Evolutionary conservation across 345 rosid species (phyloP).

Genomic region (Barbarea vulgaris): DNA sequence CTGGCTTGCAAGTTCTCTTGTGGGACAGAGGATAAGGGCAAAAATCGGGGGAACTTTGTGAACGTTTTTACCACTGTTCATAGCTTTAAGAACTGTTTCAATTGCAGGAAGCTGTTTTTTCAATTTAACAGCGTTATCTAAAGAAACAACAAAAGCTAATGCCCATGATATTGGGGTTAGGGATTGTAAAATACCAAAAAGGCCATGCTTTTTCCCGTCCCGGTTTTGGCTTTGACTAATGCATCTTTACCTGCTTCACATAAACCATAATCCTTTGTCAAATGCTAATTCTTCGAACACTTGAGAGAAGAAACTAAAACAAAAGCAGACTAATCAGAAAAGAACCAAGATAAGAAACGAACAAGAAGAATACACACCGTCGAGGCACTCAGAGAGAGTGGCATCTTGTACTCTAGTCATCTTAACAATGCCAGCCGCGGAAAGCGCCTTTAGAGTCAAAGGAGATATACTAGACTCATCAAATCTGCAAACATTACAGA

Average conservation of each 20-base stretch:
- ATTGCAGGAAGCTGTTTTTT: slow-evolving; percentile 94
- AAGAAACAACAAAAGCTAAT: slow-evolving; percentile 34
- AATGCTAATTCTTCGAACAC: not conserved
- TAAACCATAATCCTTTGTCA: slow-evolving; percentile 21
- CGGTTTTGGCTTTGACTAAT: slow-evolving; percentile 89
- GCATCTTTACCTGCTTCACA: slow-evolving; percentile 82
- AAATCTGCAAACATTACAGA: slow-evolving; percentile 49
- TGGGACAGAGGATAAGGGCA: slow-evolving; percentile 86
- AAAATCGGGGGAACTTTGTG: slow-evolving; percentile 56
- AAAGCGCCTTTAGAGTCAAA: slow-evolving; percentile 74
- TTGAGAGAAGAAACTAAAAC: not conserved
- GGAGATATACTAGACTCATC: slow-evolving; percentile 83
- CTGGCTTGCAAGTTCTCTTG: slow-evolving; percentile 95
- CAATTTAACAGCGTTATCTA: slow-evolving; percentile 51
- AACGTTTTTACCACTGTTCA: slow-evolving; percentile 34
- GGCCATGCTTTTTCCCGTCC: slow-evolving; percentile 86
- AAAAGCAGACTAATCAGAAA: not conserved
- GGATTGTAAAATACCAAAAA: slow-evolving; percentile 67
- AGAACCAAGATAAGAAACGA: not conserved
- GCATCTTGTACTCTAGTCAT: slow-evolving; percentile 94
- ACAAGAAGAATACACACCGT: slow-evolving; percentile 50
- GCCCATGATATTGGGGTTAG: not conserved
- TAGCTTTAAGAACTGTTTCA: slow-evolving; percentile 93
- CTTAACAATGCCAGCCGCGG: slow-evolving; percentile 73
- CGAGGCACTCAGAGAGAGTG: slow-evolving; percentile 68